Percentiles rank a stretch among this genome's conserved stretches.
phyloP scores from a whole-genome alignment of 352 stramenopile genomes.

The Globisporangium splendens region DNA sequence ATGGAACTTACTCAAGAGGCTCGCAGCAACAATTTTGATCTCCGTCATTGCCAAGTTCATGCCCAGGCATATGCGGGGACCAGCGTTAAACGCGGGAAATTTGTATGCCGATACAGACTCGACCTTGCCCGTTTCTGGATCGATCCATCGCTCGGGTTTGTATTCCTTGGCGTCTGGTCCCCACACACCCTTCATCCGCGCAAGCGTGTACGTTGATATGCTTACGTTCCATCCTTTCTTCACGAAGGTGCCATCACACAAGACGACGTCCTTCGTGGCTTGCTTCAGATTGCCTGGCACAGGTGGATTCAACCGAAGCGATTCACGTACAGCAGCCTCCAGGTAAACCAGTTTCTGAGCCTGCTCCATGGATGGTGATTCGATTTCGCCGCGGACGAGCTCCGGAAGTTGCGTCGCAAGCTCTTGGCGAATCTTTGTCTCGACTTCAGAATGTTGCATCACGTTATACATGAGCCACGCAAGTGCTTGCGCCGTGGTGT shows the following conservation, averaged over 20 bases:
- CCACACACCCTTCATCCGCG: slow-evolving; percentile 42
- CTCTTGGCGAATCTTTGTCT: slow-evolving; percentile 20
- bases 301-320: slow-evolving; percentile 26
- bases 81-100: slow-evolving; percentile 32
- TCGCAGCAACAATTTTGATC: slow-evolving; percentile 35
- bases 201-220: slow-evolving; percentile 48
- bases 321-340: slow-evolving; percentile 27
- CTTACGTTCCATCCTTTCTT: slow-evolving; percentile 17
- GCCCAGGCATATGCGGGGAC: slow-evolving; percentile 33
- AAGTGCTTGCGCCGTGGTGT: slow-evolving; percentile 63
- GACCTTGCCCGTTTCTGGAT: slow-evolving; percentile 15
- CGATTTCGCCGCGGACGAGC: slow-evolving; percentile 3
- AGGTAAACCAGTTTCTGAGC: slow-evolving; percentile 15
- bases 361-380: slow-evolving; percentile 7
- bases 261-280: slow-evolving; percentile 23
- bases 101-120: slow-evolving; percentile 25
- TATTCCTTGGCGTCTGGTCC: slow-evolving; percentile 41
- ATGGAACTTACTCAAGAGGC: slow-evolving; percentile 38
- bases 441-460: slow-evolving; percentile 26
- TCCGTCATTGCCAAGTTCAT: slow-evolving; percentile 24
- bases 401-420: slow-evolving; percentile 11
- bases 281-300: slow-evolving; percentile 31
- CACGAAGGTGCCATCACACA: slow-evolving; percentile 31
- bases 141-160: slow-evolving; percentile 49
- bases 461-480: slow-evolving; percentile 52